Base-by-base conservation (phyloP, 2,329 filamentous ascomycete species). In the Oidium heveae region DNA sequence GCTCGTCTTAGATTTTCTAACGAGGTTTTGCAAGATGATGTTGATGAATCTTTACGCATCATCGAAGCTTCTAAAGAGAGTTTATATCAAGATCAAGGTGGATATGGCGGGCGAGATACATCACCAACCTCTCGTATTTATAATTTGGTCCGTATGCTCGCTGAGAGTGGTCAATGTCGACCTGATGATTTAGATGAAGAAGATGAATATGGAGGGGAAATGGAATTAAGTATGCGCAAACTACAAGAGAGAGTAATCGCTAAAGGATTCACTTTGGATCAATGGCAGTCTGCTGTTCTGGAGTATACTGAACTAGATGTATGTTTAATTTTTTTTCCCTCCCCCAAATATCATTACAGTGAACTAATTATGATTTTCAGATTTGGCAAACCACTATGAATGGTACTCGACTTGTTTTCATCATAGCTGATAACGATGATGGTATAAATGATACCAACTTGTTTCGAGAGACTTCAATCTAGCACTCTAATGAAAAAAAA, bases 241-340 rank as follows among this genome's bases (percentile, higher is more conserved):
- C 86, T 98, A 57, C 79, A 88, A 66, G 88, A 95, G 68, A 73
- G 91, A 60, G 87, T 98, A 33, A 74, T 96, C 62, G 91, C 88
- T 54, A 95, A 94, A 75, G 91, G 91, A 2, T 98, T 95, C 68
- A 98, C 89, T 0, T 82, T 87, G 59, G 86, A 96, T 68, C 88
- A 98, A 68, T 87, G 94, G 70, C 74, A 84, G 63, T 76, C 77
- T 61, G 82, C 88, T 20, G 74, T 98, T 65, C 82, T 94, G 58
- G 89, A 94, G 71, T 96, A 98, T 68, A 81, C 85, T 2, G 72
- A 77, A 60, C 70, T 94, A 57, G 84, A 94, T 72, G 91, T 96
- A 72, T 10, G 49, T 52, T 86, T 88, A 82, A 46, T 22, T 24
- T 52, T 37, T 4, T 16, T 15, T 18, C 44, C 16, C 24, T 24